Base-by-base conservation (phyloP, 1,139 yeast genomes). In the Candida sanyaensis region DNA sequence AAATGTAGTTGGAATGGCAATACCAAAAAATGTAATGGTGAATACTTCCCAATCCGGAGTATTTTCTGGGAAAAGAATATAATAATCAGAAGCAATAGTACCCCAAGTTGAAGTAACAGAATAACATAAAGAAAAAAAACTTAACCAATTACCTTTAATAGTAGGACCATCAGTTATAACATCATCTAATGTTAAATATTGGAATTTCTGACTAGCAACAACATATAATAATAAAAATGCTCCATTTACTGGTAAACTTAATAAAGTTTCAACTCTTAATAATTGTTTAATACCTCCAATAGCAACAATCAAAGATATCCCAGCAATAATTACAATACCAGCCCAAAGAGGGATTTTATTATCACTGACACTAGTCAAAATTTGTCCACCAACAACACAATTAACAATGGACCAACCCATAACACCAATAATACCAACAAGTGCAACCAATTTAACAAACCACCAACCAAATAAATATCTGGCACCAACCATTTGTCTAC, bases 71-170 rank as follows among this genome's bases (percentile, higher is more conserved):
- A 90, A 84, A 46, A 88, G 73, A 44, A 90, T 83, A 63, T 88
- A 88, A 64, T 90, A 91, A 65, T 91, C 97, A 0, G 93, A 78
- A 1, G 96, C 88, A 51, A 87, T 80, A 5, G 93, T 86, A 33
- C 96, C 95, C 97, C 97, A 91, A 1, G 96, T 88, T 1, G 92
- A 81, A 3, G 97, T 89, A 41, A 87, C 83, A 30, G 96, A 86
- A 60, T 88, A 88, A 33, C 86, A 77, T 43, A 89, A 71, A 1
- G 92, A 80, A 60, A 89, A 88, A 63, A 83, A 87, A 13, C 90
- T 80, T 29, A 90, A 64, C 81, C 89, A 83, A 61, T 83, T 80
- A 7, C 96, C 96, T 44, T 75, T 73, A 10, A 61, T 51, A 3
- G 77, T 69, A 8, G 67, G 63, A 1, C 71, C 48, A 21, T 73